Base-by-base conservation (phyloP, 257 asterid species). In the Solanum ossicruentum region DNA sequence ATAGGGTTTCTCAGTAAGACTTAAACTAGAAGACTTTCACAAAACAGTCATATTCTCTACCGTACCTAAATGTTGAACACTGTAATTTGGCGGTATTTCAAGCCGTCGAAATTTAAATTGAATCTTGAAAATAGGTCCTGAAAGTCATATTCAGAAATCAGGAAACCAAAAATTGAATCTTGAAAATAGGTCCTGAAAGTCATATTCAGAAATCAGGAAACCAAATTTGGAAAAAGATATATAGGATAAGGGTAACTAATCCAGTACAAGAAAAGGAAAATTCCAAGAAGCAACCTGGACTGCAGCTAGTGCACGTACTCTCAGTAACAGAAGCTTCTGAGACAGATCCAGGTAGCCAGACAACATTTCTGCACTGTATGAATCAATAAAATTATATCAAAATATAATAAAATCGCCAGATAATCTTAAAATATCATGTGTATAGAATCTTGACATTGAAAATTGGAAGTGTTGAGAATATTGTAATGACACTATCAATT, bases 321-420 rank as follows among this genome's bases (percentile, higher is more conserved):
- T 92, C 84, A 85, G 97, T 92, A 86, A 96, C 97, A 45, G 67
- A 80, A 80, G 99, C 99, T 86, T 95, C 97, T 83, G 93, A 89
- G 83, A 91, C 86, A 80, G 98, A 91, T 63, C 99, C 97, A 81
- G 99, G 99, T 85, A 96, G 98, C 99, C 99, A 96, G 87, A 95
- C 94, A 66, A 66, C 99, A 88, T 90, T 93, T 90, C 98, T 92
- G 87, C 99, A 96, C 99, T 96, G 95, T 49, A 86, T 89, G 84
- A 84, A 41, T 70, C 32, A 70, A 70, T 41, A 9, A 70, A 70
- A 41, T 70, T 17, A 70, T 70, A 39, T 70, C 79, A 70, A 70
- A 70, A 70, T 70, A 18, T 11, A 70, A 70, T 70, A 5, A 39
- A 21, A 70, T 70, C 52, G 10, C 54, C 52, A 39, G 28, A 70